These are phyloP conservation scores for Ganoderma lingzhi DNA, from an alignment of 1,284 basidiomycete genomes.

Conservation along the genomic window DNA sequence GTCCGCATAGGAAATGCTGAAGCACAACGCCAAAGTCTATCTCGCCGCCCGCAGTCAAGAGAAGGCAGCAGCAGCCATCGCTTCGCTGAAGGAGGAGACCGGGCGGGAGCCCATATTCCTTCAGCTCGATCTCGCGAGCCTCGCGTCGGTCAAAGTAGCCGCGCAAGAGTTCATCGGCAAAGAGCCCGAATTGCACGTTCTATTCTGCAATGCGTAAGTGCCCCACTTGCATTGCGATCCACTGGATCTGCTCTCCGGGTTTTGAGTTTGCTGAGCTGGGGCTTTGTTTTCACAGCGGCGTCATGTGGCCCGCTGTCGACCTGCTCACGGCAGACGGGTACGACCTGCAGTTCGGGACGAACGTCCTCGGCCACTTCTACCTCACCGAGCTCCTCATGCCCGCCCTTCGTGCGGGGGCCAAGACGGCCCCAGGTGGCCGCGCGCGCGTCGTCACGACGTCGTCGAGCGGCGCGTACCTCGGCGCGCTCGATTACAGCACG, in stretches of 20 bases:
- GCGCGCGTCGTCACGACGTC: slow-evolving; percentile 52
- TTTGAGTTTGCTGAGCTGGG: no score
- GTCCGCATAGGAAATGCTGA: slow-evolving; percentile 46
- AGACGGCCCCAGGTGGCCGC: slow-evolving; percentile 43
- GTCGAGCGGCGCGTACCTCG: slow-evolving; percentile 43
- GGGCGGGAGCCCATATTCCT: slow-evolving; percentile 51
- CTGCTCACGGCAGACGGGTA: slow-evolving; percentile 53
- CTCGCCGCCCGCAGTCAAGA: slow-evolving; percentile 51
- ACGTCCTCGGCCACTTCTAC: slow-evolving; percentile 51
- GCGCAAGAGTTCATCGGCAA: slow-evolving; percentile 53
- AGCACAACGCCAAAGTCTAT: slow-evolving; percentile 61
- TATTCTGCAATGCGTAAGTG: slow-evolving; percentile 61
- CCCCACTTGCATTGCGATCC: not conserved
- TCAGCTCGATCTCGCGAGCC: slow-evolving; percentile 55
- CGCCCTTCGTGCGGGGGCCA: not conserved
- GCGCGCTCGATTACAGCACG: slow-evolving; percentile 40
- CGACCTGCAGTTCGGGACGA: slow-evolving; percentile 61
- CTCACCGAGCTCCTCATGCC: slow-evolving; percentile 52
- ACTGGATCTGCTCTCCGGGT: no score
- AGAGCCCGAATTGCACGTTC: slow-evolving; percentile 55
- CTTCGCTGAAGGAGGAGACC: slow-evolving; percentile 47
- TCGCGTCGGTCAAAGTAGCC: slow-evolving; percentile 49
- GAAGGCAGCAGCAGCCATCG: slow-evolving; percentile 53
- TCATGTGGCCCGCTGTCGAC: slow-evolving; percentile 51
- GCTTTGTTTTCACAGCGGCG: slow-evolving; percentile 45